These are phyloP conservation scores for Tolypocladium sp. DNA, from an alignment of 2,329 filamentous ascomycete species.

Conservation along the genomic window DNA sequence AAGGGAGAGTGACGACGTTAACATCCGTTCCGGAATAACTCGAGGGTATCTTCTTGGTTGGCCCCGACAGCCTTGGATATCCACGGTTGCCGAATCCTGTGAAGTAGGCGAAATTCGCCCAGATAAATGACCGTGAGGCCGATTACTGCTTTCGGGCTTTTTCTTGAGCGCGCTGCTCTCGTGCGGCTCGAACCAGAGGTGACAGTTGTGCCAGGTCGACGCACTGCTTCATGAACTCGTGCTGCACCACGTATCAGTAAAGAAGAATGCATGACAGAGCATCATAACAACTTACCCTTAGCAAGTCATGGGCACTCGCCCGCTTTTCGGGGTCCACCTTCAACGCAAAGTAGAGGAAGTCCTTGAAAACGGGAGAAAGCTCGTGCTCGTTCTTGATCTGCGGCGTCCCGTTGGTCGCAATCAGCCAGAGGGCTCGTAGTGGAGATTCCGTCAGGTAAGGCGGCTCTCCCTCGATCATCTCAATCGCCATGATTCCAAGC, in stretches of 20 bases:
- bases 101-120: background rate
- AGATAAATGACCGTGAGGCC: background rate
- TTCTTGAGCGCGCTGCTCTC: constrained; percentile 78
- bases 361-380: constrained; percentile 71
- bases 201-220: constrained; percentile 69
- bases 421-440: constrained; percentile 84
- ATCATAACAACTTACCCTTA: constrained; percentile 57
- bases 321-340: constrained; percentile 97
- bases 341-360: constrained; percentile 86
- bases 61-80: background rate
- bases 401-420: constrained; percentile 93
- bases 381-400: constrained; percentile 88
- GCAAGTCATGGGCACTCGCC: constrained; percentile 85
- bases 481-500: constrained; percentile 97
- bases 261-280: background rate
- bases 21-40: background rate
- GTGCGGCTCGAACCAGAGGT: constrained; percentile 77
- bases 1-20: background rate
- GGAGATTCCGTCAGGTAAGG: constrained; percentile 95
- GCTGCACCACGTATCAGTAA: constrained; percentile 36
- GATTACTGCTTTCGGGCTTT: constrained; percentile 54
- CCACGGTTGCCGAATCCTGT: background rate
- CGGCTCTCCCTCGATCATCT: constrained; percentile 98
- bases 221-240: constrained; percentile 71
- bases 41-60: background rate